phyloP scores from a whole-genome alignment of 2,329 filamentous ascomycete species.

The Cladosporium sp. region DNA sequence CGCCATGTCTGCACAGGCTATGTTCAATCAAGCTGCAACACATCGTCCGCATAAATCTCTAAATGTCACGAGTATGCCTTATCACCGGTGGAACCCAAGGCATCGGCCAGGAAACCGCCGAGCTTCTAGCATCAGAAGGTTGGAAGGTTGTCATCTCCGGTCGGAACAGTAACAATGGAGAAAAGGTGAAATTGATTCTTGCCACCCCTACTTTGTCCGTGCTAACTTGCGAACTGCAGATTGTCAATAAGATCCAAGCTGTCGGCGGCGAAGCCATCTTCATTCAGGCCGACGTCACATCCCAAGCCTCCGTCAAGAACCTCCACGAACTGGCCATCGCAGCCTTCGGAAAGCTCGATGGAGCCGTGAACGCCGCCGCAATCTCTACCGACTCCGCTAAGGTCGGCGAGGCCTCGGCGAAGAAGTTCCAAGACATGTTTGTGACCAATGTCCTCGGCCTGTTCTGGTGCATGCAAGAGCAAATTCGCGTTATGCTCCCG shows the following conservation, averaged over 20 bases:
- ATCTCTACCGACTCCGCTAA: background rate
- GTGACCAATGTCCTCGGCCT: background rate
- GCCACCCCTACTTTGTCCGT: too few species aligned
- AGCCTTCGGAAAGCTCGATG: background rate
- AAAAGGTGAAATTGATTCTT: too few species aligned
- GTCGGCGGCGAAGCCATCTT: background rate
- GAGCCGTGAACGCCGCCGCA: background rate
- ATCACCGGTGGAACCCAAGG: too few species aligned
- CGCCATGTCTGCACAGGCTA: too few species aligned
- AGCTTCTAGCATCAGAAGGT: too few species aligned
- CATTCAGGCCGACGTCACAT: background rate
- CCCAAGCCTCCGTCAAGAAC: background rate
- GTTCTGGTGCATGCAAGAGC: background rate
- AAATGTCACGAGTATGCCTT: too few species aligned
- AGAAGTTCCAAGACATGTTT: background rate
- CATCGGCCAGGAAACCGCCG: too few species aligned
- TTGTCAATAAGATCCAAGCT: background rate
- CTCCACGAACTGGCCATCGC: background rate
- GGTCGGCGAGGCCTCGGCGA: background rate
- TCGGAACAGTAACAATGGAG: too few species aligned
- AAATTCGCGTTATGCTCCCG: background rate
- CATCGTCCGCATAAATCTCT: too few species aligned
- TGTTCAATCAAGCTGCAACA: too few species aligned
- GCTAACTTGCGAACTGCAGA: too few species aligned
- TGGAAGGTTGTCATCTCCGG: too few species aligned